phyloP scores from a whole-genome alignment of 1,284 basidiomycete species.

The Pyrrhoderma noxium region DNA sequence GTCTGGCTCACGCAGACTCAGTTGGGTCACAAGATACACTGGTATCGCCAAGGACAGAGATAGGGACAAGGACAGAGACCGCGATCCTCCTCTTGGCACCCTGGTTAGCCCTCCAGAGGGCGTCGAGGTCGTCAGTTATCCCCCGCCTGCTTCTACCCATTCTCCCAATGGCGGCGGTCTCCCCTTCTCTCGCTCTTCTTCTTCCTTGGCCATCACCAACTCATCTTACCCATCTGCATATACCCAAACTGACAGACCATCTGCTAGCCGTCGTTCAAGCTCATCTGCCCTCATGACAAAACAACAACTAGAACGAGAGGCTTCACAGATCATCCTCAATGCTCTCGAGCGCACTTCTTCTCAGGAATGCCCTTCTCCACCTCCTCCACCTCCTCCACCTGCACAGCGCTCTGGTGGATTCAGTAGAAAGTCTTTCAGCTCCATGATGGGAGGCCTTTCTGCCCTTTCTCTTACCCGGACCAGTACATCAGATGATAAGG shows the following conservation, averaged over 20 bases:
- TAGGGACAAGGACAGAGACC: background rate
- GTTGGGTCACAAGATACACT: conserved; percentile 13
- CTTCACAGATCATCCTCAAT: conserved; percentile 34
- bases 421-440: conserved; percentile 55
- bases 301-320: conserved; percentile 38
- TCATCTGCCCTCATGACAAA: conserved; percentile 13
- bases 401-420: conserved; percentile 41
- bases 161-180: conserved; percentile 12
- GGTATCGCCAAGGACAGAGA: background rate
- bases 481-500: conserved; percentile 33
- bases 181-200: conserved; percentile 16
- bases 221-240: conserved; percentile 11
- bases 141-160: conserved; percentile 4
- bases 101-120: conserved; percentile 16
- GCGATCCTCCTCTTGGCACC: background rate
- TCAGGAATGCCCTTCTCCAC: conserved; percentile 21
- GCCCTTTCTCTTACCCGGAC: conserved; percentile 51
- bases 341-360: conserved; percentile 41
- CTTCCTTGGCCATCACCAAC: conserved; percentile 10
- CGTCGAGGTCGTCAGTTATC: conserved; percentile 11
- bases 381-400: conserved; percentile 23
- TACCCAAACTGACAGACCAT: conserved; percentile 9
- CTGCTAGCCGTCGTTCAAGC: conserved; percentile 15
- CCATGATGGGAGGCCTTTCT: conserved; percentile 63
- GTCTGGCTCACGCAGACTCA: conserved; percentile 4